Base-by-base conservation (phyloP, 1,284 basidiomycete species). In the Trichosporon sp. region DNA sequence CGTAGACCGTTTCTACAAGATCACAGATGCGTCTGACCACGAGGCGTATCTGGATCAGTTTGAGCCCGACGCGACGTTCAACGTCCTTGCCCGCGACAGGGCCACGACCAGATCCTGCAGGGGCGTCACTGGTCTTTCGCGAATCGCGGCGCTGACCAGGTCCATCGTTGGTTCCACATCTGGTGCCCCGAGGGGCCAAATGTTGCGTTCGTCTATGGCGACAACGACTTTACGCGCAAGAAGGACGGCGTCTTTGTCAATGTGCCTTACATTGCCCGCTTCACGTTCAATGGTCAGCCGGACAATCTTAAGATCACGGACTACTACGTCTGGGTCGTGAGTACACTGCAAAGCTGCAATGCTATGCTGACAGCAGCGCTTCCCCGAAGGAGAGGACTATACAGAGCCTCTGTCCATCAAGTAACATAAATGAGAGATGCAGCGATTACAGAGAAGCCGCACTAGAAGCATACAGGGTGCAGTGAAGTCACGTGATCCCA, bases 301-400 rank as follows among this genome's bases (percentile, higher is more conserved):
- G 19, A 44, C 40, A 21, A 54, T 2, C 37, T 40, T 16, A 52
- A 21, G 59, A 19, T 60, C n/a, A 49, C 14, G 16, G 59, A 52
- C 46, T 60, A 60, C 44, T 44, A 34, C 13, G 59, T 52, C 33
- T 60, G 59, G 59, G 33, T 60, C 16, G 59, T 60, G 59, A 54
- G 59, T 60, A 16, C 13, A 10, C 19, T 2, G 19, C 40, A 44
- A n/a, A 7, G 40, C 19, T 2, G 19, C 40, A 44, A n/a, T 7
- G 40, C 19, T 8, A 7, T 21, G 40, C 40, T 44, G 40, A 44
- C 40, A 10, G n/a, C 19, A 44, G 40, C 40, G 40, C 40, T 44
- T 44, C 19, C 40, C 40, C 5, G 40, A 44, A 16, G 40, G 40
- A 23, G 40, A 44, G 19, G 40, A 44, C 40, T 44, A 44, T 21